Percentiles rank a stretch among this genome's conserved stretches.
These are phyloP conservation scores for Sequoiadendron giganteum DNA, from an alignment of 75 land plant genomes.

Conservation along the genomic window DNA sequence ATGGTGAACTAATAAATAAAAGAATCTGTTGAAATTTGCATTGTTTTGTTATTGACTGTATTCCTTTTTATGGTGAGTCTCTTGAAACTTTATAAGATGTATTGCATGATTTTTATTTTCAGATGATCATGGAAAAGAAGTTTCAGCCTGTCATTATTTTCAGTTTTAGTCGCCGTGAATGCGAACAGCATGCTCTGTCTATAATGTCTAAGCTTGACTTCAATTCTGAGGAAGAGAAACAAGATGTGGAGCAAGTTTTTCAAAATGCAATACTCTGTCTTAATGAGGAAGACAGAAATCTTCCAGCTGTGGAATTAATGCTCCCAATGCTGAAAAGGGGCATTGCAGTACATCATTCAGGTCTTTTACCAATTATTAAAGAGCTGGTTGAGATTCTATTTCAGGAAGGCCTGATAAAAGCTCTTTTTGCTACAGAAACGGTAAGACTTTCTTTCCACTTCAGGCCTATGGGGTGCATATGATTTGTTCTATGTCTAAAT, in stretches of 20 bases:
- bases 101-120: conserved; percentile 10
- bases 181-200: conserved; percentile 56
- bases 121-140: conserved; percentile 55
- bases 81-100: neutral
- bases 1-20: neutral
- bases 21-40: neutral
- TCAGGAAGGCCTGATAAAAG: conserved; percentile 61
- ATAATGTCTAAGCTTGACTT: conserved; percentile 63
- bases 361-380: conserved; percentile 58
- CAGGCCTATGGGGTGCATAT: neutral
- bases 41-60: neutral
- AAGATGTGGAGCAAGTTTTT: conserved; percentile 66
- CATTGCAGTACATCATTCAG: conserved; percentile 62
- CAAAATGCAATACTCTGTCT: conserved; percentile 65
- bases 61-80: neutral
- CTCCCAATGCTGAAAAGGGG: conserved; percentile 53
- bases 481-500: neutral
- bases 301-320: conserved; percentile 48
- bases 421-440: conserved; percentile 67
- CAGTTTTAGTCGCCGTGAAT: conserved; percentile 64
- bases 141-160: conserved; percentile 61
- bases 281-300: conserved; percentile 77
- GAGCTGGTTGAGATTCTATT: conserved; percentile 57
- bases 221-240: conserved; percentile 71
- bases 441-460: conserved; percentile 13